Base-by-base conservation (phyloP, 257 asterid species). In the Forsythia suspensa region DNA sequence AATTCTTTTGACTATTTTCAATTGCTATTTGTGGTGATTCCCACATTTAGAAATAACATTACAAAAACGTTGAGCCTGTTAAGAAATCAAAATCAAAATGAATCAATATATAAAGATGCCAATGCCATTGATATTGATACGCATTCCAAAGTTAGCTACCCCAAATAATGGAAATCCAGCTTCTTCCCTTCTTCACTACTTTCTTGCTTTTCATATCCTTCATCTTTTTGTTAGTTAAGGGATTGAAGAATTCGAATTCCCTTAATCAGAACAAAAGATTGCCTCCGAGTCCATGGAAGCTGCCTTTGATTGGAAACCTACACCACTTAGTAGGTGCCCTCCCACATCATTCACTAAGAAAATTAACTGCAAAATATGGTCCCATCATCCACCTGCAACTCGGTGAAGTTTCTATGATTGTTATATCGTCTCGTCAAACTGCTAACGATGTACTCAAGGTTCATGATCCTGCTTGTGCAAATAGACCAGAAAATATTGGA, bases 381-480 rank as follows among this genome's bases (percentile, higher is more conserved):
- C 84, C 81, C 9, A 24, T 81, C n/a, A 21, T 81, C 43, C 80
- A 81, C 11, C 11, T 76, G 21, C 75, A 75, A 29, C 78, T 83
- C 1, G 83, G 86, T 2, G 69, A 79, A 66, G 52, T 83, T 20
- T 29, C 83, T 4, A 59, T 48, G 8, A 34, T 83, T 13, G 75
- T 83, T 8, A 65, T 79, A 41, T 83, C 86, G 13, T 83, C 86
- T 0, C 81, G 78, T 2, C 24, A 66, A 24, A n/a, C 55, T 39
- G 83, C 86, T 6, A 63, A 46, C 57, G 75, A 52, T 29, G 61
- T 75, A 10, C 57, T 83, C 1, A 75, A 76, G 42, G 71, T 79
- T 21, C 86, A 79, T 36, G 86, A 83, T 48, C 77, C 73, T 5
- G 39, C 77, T 24, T 83, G 72, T 75, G 71, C 83, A 4, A 70